Evolutionary conservation across 2,329 filamentous ascomycete species (phyloP), one percentile per base, ranked within the genome.

Genomic region (Blumeriella jaapii): DNA sequence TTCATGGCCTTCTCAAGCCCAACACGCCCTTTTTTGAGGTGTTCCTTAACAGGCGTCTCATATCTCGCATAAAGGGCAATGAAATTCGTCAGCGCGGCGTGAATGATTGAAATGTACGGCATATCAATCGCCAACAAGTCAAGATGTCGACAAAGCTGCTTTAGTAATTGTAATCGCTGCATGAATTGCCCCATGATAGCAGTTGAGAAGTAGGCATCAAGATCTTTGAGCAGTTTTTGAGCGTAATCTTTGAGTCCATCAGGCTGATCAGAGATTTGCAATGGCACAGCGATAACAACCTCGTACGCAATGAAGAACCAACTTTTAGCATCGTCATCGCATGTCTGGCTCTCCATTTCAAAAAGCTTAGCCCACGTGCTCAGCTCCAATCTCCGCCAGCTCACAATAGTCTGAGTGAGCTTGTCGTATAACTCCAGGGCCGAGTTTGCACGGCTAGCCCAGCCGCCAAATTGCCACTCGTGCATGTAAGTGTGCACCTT

Each of bases 251-350:
- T 61, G 38, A 93, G 59, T 29, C 77, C 70, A 14, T 70, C 59
- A 1, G 64, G 67, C 15, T 69, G 66, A 38, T 74, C 67, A 1
- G 71, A 63, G 41, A 89, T 68, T 13, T 73, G 69, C 35, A 83
- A 64, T 0, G 87, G 81, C 3, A 77, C 79, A 44, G 77, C 79
- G 47, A 98, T 71, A 26, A 93, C 74, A 4, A 80, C 84, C 58
- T 96, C 85, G 52, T 95, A 98, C 1, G 89, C 86, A 40, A 96
- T 71, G 50, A 95, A 98, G 79, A 87, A 98, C 91, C 91, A 98
- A 11, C 81, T 79, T 49, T 77, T 78, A 2, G 89, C 86, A 52
- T 85, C 79, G 31, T 83, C 71, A 14, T 78, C 66, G 49, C 78
- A 86, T 50, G 81, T 85, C 34, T 73, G 68, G 23, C 76, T 69